Evolutionary conservation across 805 yeast genomes (phyloP).

Genomic region (Candida tibetensis): DNA sequence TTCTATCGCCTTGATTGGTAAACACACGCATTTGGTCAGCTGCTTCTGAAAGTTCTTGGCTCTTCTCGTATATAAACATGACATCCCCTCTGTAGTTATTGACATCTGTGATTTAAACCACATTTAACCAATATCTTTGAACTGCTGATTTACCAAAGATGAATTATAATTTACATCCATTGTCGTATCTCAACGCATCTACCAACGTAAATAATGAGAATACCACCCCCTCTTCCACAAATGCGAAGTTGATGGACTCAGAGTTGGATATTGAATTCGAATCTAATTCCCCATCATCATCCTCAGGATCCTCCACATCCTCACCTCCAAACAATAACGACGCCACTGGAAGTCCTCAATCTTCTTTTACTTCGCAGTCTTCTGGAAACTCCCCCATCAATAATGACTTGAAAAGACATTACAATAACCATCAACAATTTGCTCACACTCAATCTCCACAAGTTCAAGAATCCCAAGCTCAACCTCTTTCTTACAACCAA

Average conservation of each 20-base stretch:
- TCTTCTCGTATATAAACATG: slow-evolving; percentile 2
- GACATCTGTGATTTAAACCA: no score
- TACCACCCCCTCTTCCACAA: not conserved
- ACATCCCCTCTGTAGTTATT: not conserved
- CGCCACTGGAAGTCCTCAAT: slow-evolving; percentile 29
- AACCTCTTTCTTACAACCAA: slow-evolving; percentile 1
- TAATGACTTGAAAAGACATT: slow-evolving; percentile 12
- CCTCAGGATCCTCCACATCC: slow-evolving; percentile 23
- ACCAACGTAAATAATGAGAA: slow-evolving; percentile 5
- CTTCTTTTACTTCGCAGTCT: slow-evolving; percentile 37
- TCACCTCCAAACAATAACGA: slow-evolving; percentile 14
- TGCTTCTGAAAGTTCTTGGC: slow-evolving; percentile 6
- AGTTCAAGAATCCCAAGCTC: not conserved
- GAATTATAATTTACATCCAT: slow-evolving; percentile 46
- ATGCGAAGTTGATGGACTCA: slow-evolving; percentile 19
- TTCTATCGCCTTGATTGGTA: not conserved
- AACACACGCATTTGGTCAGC: not conserved
- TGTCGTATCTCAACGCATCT: slow-evolving; percentile 41
- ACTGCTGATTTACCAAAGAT: no score
- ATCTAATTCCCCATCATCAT: slow-evolving; percentile 28
- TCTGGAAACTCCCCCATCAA: slow-evolving; percentile 34
- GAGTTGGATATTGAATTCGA: slow-evolving; percentile 28
- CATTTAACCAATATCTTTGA: no score
- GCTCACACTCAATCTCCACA: not conserved
- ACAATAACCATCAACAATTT: not conserved